phyloP scores from a whole-genome alignment of 2,329 filamentous ascomycete species.

The Coniochaeta prunicola region DNA sequence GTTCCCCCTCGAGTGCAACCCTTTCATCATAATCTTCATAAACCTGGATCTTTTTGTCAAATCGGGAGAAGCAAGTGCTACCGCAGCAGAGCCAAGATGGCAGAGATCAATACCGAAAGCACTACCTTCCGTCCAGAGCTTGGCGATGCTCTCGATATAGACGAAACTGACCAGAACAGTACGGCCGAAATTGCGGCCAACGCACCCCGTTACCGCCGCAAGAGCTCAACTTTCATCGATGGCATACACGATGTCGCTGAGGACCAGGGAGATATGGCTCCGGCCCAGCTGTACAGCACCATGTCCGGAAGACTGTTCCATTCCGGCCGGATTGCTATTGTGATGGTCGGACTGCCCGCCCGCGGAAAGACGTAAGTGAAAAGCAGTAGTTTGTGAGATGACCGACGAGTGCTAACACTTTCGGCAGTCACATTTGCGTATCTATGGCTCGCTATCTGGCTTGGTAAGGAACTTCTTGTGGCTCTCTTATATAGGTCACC shows the following conservation, averaged over 20 bases:
- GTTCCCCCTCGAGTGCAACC: background rate
- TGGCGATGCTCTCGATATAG: slow-evolving; percentile 6
- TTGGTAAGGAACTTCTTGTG: slow-evolving; percentile 54
- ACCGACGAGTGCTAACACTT: slow-evolving; percentile 8
- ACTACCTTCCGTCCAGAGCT: slow-evolving; percentile 6
- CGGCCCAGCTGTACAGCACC: slow-evolving; percentile 95
- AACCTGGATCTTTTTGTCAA: background rate
- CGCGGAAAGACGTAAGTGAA: slow-evolving; percentile 79
- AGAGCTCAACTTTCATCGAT: slow-evolving; percentile 94
- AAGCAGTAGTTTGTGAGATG: background rate
- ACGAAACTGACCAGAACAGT: slow-evolving; percentile 37
- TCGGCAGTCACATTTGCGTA: slow-evolving; percentile 77
- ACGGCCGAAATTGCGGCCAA: slow-evolving; percentile 90
- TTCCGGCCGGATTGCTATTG: slow-evolving; percentile 93
- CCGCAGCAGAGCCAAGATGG: background rate
- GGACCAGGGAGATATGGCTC: slow-evolving; percentile 68
- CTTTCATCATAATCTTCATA: background rate
- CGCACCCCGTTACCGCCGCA: slow-evolving; percentile 80
- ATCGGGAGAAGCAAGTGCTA: background rate
- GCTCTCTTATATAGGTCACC: background rate
- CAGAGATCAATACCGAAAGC: background rate
- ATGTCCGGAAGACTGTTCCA: slow-evolving; percentile 97
- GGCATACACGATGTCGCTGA: slow-evolving; percentile 90
- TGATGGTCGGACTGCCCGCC: slow-evolving; percentile 90
- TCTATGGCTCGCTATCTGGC: slow-evolving; percentile 89